Percentiles rank a stretch among this genome's conserved stretches.
Conservation (phyloP, 164 flowering plant species). For the Chloranthus sessilifolius region DNA sequence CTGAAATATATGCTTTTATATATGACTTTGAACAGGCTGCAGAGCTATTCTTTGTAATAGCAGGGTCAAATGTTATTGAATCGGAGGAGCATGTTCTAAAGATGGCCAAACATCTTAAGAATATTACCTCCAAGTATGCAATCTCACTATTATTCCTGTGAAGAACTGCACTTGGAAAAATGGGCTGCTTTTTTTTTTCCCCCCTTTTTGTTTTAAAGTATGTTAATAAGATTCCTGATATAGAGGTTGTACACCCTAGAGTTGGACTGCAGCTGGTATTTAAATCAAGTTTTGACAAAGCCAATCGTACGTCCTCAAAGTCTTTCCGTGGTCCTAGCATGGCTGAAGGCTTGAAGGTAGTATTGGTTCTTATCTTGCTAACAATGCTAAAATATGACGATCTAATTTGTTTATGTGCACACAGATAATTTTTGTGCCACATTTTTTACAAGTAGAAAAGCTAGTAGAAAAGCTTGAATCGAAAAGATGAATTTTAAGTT, state of each 20-base stretch:
- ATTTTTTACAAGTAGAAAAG: no score
- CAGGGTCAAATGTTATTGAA: constrained; percentile 98
- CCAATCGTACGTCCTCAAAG: constrained; percentile 90
- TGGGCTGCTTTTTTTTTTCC: no score
- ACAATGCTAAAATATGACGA: no score
- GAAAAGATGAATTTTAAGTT: no score
- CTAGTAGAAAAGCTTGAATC: no score
- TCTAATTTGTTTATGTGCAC: no score
- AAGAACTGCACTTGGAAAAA: not conserved
- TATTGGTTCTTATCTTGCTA: no score
- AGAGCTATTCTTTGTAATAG: constrained; percentile 84
- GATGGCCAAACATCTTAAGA: constrained; percentile 78
- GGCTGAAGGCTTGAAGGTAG: constrained; percentile 80
- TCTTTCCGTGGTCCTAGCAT: constrained; percentile 97
- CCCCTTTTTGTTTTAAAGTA: no score
- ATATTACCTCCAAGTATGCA: constrained; percentile 63
- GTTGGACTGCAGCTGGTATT: constrained; percentile 81
- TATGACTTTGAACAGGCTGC: constrained; percentile 39
- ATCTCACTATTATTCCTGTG: not conserved
- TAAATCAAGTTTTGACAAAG: constrained; percentile 97
- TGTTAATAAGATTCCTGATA: not conserved
- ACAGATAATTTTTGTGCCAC: no score
- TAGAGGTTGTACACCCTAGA: constrained; percentile 27
- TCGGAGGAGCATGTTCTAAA: constrained; percentile 82
- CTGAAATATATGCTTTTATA: constrained; percentile 2